Evolutionary conservation across 176 grass and related monocot genomes (phyloP), one percentile per base, ranked within the genome.

Genomic region (Phoenix roebelenii): DNA sequence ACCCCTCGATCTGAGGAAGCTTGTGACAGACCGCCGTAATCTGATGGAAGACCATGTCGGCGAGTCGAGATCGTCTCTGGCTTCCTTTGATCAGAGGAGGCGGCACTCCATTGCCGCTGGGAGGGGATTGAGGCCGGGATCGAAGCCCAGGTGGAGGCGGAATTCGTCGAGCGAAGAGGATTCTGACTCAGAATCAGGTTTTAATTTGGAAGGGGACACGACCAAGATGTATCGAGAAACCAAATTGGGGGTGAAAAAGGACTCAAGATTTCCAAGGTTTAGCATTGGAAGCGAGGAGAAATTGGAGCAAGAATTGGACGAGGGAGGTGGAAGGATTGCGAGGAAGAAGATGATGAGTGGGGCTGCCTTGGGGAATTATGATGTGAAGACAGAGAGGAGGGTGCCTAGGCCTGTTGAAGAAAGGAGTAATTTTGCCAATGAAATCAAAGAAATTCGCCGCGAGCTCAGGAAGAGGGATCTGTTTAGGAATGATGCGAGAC

Each of bases 331-430:
- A 53, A 29, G 58, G 55, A 70, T 62, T 16, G 74, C 74, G 54
- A 79, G 71, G 63, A 82, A 79, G 58, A 88, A 78, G 70, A 62
- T 63, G 69, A 82, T 85, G 72, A 88, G 83, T 75, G 75, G 50
- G 60, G 87, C 87, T 74, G 87, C 78, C 70, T 63, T 88, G 30
- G 87, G 84, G 72, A 82, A 83, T 54, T 74, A 57, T 10, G 83
- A 97, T 69, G 69, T 62, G 68, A 91, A 97, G 78, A 80, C 72
- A 52, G 83, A 84, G 23, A 87, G 76, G 57, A 74, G 74, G 51
- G 61, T 61, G 16, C 76, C 70, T 66, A 85, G 71, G 81, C 75
- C 58, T 10, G 60, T 66, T 2, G 74, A 71, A 18, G 79, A 79
- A 68, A 68, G 50, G 15, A 51, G n/a, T 62, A 66, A 79, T 62